These are phyloP conservation scores for Plasmopara halstedii DNA, from an alignment of 352 stramenopile species.

Conservation along the genomic window DNA sequence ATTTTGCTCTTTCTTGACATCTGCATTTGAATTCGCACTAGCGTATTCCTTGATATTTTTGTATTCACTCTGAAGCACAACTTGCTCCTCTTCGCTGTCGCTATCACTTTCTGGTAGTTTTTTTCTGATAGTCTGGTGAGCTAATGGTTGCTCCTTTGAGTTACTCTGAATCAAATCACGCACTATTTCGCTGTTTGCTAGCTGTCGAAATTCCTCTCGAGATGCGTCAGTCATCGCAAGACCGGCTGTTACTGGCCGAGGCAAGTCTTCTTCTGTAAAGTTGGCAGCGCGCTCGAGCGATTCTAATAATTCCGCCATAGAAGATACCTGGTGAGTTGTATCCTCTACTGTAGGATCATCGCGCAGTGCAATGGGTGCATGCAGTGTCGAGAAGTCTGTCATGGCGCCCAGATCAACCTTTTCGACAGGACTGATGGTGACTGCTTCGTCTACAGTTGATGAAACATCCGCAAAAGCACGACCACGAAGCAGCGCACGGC, in stretches of 20 bases:
- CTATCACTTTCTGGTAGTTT: slow-evolving; percentile 32
- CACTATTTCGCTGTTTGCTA: slow-evolving; percentile 42
- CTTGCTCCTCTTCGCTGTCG: slow-evolving; percentile 67
- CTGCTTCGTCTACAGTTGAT: slow-evolving; percentile 22
- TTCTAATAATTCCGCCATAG: slow-evolving; percentile 63
- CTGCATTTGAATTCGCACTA: slow-evolving; percentile 8
- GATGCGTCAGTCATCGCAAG: slow-evolving; percentile 24
- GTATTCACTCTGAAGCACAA: slow-evolving; percentile 76
- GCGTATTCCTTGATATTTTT: slow-evolving; percentile 7
- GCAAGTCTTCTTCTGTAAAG: slow-evolving; percentile 12
- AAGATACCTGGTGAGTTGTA: slow-evolving; percentile 44
- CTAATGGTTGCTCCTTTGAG: slow-evolving; percentile 13
- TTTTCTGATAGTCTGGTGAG: slow-evolving; percentile 8
- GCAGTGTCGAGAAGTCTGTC: slow-evolving; percentile 73
- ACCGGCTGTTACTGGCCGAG: slow-evolving; percentile 2
- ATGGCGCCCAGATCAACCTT: slow-evolving; percentile 72
- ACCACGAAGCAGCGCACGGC: slow-evolving; percentile 61
- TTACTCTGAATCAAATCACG: slow-evolving; percentile 34
- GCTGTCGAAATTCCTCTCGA: slow-evolving; percentile 51
- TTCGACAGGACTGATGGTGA: slow-evolving; percentile 23
- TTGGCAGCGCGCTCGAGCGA: slow-evolving; percentile 62
- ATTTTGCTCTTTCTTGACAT: slow-evolving; percentile 34
- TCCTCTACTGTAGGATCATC: slow-evolving; percentile 52
- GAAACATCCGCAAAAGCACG: slow-evolving; percentile 64
- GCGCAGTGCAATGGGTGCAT: slow-evolving; percentile 65